These are phyloP conservation scores for Aspergillus ibericus DNA, from an alignment of 2,329 filamentous ascomycete species.

Conservation along the genomic window DNA sequence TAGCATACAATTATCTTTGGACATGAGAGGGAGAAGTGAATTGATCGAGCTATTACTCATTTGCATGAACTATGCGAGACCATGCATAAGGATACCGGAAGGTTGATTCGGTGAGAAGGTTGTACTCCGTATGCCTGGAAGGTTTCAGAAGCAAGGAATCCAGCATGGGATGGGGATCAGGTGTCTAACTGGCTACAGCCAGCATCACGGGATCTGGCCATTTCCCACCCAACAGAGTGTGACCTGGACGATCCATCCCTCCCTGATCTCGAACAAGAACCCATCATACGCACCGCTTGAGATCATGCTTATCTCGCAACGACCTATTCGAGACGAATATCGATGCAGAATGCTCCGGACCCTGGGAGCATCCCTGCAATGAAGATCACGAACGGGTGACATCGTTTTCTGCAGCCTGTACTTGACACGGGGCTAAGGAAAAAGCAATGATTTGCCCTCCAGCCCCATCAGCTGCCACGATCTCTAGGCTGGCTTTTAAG, in stretches of 20 bases:
- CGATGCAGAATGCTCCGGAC: neutral
- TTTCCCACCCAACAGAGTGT: neutral
- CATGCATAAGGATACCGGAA: neutral
- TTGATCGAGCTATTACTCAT: neutral
- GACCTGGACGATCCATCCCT: constrained; percentile 4
- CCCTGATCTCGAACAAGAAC: neutral
- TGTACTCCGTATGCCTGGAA: neutral
- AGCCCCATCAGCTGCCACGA: neutral
- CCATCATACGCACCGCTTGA: neutral
- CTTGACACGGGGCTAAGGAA: neutral
- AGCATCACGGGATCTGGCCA: constrained; percentile 3
- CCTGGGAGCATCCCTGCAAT: neutral
- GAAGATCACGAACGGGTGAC: neutral
- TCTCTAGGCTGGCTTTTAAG: neutral
- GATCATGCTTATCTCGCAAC: constrained; percentile 8
- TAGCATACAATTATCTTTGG: neutral
- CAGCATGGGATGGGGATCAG: neutral
- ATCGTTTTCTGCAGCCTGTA: neutral
- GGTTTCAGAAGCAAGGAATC: neutral
- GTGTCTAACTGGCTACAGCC: neutral
- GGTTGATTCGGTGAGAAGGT: neutral
- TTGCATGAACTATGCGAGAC: neutral
- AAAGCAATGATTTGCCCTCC: neutral
- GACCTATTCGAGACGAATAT: neutral
- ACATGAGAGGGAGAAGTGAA: neutral